These are phyloP conservation scores for Plasmodium yoelii DNA, from an alignment of 169 alveolate genomes.

Conservation along the genomic window DNA sequence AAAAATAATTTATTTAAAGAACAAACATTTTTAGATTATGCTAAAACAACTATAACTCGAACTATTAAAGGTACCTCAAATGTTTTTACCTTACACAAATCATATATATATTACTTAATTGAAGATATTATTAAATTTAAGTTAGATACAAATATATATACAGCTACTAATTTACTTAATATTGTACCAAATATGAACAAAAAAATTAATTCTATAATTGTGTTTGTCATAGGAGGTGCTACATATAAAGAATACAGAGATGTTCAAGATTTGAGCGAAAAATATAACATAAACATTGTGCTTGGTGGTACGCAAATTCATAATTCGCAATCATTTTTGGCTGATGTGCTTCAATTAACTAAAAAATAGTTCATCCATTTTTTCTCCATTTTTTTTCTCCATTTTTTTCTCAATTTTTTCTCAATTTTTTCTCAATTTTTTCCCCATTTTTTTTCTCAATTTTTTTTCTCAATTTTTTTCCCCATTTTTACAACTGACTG, in stretches of 20 bases:
- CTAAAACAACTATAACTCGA: conserved; percentile 86
- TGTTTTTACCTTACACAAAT: conserved; percentile 92
- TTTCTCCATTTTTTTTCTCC: too few relatives aligned
- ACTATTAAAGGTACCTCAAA: conserved; percentile 87
- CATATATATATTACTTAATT: conserved; percentile 84
- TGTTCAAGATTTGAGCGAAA: conserved; percentile 84
- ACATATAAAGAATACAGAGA: conserved; percentile 94
- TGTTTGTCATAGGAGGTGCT: conserved; percentile 93
- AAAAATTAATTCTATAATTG: conserved; percentile 84
- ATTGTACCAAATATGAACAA: conserved; percentile 79
- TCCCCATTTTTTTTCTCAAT: too few relatives aligned
- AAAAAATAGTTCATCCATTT: too few relatives aligned
- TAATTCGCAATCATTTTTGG: conserved; percentile 84
- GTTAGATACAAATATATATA: conserved; percentile 85
- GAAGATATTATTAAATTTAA: conserved; percentile 88
- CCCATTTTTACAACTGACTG: too few relatives aligned
- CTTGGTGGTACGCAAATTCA: conserved; percentile 91
- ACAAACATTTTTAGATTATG: conserved; percentile 87
- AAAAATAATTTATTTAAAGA: conserved; percentile 88
- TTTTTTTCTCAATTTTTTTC: too few relatives aligned
- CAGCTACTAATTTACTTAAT: conserved; percentile 80
- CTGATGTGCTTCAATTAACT: conserved; percentile 73
- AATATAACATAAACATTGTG: conserved; percentile 81
- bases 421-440: too few relatives aligned
- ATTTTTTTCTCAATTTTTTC: too few relatives aligned